Evolutionary conservation across 208 protist species (phyloP).

Genomic region (Crithidia fasciculata): DNA sequence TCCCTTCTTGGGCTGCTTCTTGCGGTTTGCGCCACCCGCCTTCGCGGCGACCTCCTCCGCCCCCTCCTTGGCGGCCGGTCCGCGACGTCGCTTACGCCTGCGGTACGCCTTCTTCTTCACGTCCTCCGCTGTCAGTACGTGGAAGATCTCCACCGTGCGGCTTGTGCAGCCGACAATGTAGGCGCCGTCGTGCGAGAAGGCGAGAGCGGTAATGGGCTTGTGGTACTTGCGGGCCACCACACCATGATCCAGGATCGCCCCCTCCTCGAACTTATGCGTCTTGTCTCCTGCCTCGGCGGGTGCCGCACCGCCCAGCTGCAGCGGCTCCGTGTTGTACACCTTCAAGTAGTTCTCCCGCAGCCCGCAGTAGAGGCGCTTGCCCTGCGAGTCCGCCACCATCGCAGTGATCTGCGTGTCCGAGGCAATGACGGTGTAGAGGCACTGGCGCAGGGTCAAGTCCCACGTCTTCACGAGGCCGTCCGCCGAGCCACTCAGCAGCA

Average conservation of each 20-base stretch:
- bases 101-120: slow-evolving; percentile 74
- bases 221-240: slow-evolving; percentile 72
- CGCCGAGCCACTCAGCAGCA: slow-evolving; percentile 77
- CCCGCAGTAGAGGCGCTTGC: slow-evolving; percentile 81
- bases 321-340: slow-evolving; percentile 81
- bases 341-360: slow-evolving; percentile 86
- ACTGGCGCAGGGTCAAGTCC: slow-evolving; percentile 81
- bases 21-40: not conserved
- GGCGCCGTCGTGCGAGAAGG: slow-evolving; percentile 67
- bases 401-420: slow-evolving; percentile 84
- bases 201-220: slow-evolving; percentile 78
- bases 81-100: slow-evolving; percentile 72
- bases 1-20: slow-evolving; percentile 21
- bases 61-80: not conserved
- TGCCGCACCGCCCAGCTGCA: slow-evolving; percentile 21
- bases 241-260: slow-evolving; percentile 69
- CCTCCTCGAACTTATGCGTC: slow-evolving; percentile 8
- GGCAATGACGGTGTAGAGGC: slow-evolving; percentile 87
- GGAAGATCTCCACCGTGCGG: slow-evolving; percentile 89
- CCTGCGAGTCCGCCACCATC: slow-evolving; percentile 64
- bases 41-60: slow-evolving; percentile 2
- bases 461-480: slow-evolving; percentile 92
- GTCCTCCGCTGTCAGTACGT: slow-evolving; percentile 67
- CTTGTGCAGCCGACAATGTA: slow-evolving; percentile 84
- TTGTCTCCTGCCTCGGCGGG: not conserved